Conservation (phyloP, 2,329 filamentous ascomycete genomes). For the Exutisphaerella laricina region DNA sequence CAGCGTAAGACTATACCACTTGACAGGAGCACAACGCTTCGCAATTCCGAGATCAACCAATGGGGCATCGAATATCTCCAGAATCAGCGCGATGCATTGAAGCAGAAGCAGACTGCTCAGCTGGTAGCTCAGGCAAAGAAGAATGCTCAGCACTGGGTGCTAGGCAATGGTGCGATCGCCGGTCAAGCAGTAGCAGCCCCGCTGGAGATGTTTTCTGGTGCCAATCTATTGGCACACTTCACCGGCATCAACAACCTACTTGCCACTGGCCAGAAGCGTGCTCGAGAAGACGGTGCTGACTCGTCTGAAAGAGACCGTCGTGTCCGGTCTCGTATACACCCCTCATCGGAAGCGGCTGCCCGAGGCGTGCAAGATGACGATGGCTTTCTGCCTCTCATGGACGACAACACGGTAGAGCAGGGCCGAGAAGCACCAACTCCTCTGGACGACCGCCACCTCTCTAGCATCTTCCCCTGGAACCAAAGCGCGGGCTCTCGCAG, state of each 20-base stretch:
- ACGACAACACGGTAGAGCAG: conserved; percentile 54
- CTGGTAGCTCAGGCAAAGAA: conserved; percentile 50
- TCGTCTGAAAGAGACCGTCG: conserved; percentile 25
- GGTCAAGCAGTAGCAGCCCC: conserved; percentile 45
- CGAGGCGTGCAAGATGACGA: conserved; percentile 26
- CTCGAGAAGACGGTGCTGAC: conserved; percentile 21
- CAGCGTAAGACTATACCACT: conserved; percentile 36
- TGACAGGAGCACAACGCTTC: conserved; percentile 49
- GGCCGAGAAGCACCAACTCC: conserved; percentile 62
- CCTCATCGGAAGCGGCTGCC: conserved; percentile 31
- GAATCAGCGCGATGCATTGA: conserved; percentile 52
- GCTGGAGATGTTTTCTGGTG: conserved; percentile 55
- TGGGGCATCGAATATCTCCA: conserved; percentile 55
- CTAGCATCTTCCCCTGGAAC: conserved; percentile 66
- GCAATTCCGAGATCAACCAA: conserved; percentile 50
- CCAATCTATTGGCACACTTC: conserved; percentile 47
- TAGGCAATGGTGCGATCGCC: conserved; percentile 46
- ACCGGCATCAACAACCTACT: conserved; percentile 34
- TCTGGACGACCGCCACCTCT: conserved; percentile 55
- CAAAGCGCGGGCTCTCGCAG: conserved; percentile 37
- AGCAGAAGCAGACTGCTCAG: conserved; percentile 40
- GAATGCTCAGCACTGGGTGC: conserved; percentile 58
- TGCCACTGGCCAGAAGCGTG: conserved; percentile 27
- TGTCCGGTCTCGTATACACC: conserved; percentile 32
- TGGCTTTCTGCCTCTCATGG: conserved; percentile 13